A percentile compares a stretch with the other conserved stretches of the same genome.
Conservation (phyloP, 345 rosid genomes). For the Dimocarpus longan region DNA sequence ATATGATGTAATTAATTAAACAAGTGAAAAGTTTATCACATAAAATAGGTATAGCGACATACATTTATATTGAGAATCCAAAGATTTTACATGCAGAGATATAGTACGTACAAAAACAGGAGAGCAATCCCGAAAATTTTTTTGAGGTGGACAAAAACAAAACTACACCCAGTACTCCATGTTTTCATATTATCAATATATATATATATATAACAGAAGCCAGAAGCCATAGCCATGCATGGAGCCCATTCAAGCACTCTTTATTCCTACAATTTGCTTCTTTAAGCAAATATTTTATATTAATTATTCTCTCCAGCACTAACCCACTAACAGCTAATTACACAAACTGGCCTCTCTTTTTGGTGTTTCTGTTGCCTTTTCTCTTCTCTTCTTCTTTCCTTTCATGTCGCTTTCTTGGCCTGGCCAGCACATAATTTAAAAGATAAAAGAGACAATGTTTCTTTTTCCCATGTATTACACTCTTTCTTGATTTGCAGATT, state of each 20-base stretch:
- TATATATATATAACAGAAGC: not conserved
- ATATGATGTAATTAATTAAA: no score
- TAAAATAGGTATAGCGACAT: not conserved
- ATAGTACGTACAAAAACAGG: conserved; percentile 4
- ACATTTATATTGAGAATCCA: not conserved
- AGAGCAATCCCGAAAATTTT: not conserved
- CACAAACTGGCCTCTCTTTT: conserved; percentile 7
- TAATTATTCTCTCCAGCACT: conserved; percentile 16
- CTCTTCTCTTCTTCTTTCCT: not conserved
- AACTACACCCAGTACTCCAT: not conserved
- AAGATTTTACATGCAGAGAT: conserved; percentile 6
- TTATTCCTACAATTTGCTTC: conserved; percentile 9
- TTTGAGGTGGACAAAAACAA: not conserved
- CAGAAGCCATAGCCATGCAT: not conserved
- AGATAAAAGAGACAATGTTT: no score
- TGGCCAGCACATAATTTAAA: not conserved
- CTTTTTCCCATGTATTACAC: not conserved
- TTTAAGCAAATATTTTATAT: not conserved
- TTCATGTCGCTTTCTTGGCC: not conserved
- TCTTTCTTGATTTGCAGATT: not conserved
- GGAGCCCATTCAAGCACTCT: not conserved
- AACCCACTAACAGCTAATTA: conserved; percentile 11
- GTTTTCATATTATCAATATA: not conserved
- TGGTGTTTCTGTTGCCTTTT: conserved; percentile 22
- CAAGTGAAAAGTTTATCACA: no score